These are phyloP conservation scores for Aegilops tauschii DNA, from an alignment of 176 grass and related monocot species.

Conservation along the genomic window DNA sequence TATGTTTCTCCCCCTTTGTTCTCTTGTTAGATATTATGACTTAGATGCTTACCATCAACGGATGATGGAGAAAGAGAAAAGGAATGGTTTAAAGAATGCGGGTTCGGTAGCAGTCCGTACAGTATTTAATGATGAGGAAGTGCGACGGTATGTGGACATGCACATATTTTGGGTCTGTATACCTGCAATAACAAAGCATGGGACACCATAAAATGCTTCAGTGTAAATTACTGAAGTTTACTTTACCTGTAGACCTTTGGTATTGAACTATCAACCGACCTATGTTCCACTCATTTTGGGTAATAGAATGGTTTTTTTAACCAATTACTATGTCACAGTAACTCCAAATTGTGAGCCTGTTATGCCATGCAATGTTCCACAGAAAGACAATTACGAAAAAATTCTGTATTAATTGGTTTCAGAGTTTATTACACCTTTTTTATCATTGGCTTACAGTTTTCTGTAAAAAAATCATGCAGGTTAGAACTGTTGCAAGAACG, in stretches of 20 bases:
- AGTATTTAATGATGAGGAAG: constrained; percentile 96
- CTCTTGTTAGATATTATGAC: constrained; percentile 79
- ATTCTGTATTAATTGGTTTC: not conserved
- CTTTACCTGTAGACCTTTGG: not conserved
- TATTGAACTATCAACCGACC: not conserved
- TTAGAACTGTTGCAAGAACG: constrained; percentile 78
- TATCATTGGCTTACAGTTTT: not conserved
- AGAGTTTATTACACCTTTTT: not conserved
- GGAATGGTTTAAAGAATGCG: constrained; percentile 68
- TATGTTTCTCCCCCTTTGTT: not conserved
- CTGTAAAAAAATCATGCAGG: constrained; percentile 39
- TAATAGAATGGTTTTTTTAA: not conserved
- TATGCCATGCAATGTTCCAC: not conserved
- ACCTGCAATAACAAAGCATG: not conserved
- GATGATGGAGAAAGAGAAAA: constrained; percentile 72
- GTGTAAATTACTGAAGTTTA: not conserved
- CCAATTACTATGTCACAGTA: not conserved
- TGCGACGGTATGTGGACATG: constrained; percentile 55
- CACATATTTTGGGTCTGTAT: not conserved
- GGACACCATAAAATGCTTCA: not conserved
- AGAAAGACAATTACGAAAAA: not conserved
- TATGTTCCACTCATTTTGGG: constrained; percentile 14
- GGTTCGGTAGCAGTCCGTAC: constrained; percentile 50
- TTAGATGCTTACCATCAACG: constrained; percentile 81
- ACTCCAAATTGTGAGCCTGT: not conserved